Percentiles rank a stretch among this genome's conserved stretches.
phyloP scores from a whole-genome alignment of 1,284 basidiomycete genomes.

The Trichosporon asahii region DNA sequence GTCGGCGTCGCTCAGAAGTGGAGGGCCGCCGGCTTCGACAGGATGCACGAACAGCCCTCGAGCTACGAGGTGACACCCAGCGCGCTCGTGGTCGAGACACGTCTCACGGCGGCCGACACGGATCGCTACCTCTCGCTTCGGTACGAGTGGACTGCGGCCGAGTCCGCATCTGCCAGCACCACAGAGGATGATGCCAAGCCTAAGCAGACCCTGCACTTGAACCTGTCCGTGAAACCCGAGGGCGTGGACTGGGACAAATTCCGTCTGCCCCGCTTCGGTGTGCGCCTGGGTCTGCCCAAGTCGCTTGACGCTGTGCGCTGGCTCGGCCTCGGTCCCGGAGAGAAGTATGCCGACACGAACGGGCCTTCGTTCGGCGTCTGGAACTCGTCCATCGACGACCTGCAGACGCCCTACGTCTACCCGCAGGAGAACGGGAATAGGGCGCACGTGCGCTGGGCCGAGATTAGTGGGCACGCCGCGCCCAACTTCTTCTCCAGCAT shows the following conservation, averaged over 20 bases:
- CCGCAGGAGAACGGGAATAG: constrained; percentile 31
- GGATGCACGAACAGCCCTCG: constrained; percentile 25
- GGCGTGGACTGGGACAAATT: constrained; percentile 21
- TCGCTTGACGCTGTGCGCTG: constrained; percentile 16
- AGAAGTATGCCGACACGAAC: constrained; percentile 26
- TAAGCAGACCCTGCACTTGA: constrained; percentile 9
- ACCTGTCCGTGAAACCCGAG: constrained; percentile 17
- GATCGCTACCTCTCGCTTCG: constrained; percentile 19
- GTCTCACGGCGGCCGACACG: constrained; percentile 22
- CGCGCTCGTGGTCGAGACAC: constrained; percentile 18
- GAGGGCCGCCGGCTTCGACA: constrained; percentile 26
- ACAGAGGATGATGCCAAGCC: background rate
- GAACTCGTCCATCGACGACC: constrained; percentile 20
- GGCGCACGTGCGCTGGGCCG: constrained; percentile 22
- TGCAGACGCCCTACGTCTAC: constrained; percentile 30
- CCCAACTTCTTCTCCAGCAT: background rate
- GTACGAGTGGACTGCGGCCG: constrained; percentile 22
- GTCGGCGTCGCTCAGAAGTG: background rate
- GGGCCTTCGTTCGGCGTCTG: constrained; percentile 16
- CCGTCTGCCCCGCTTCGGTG: constrained; percentile 24
- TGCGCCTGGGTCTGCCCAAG: constrained; percentile 19
- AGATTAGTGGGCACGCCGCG: background rate
- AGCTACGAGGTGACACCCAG: constrained; percentile 10
- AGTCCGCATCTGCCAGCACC: too few relatives aligned
- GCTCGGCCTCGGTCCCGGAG: constrained; percentile 25